These are phyloP conservation scores for Carex myosuroides DNA, from an alignment of 176 grass and related monocot species.

Conservation along the genomic window DNA sequence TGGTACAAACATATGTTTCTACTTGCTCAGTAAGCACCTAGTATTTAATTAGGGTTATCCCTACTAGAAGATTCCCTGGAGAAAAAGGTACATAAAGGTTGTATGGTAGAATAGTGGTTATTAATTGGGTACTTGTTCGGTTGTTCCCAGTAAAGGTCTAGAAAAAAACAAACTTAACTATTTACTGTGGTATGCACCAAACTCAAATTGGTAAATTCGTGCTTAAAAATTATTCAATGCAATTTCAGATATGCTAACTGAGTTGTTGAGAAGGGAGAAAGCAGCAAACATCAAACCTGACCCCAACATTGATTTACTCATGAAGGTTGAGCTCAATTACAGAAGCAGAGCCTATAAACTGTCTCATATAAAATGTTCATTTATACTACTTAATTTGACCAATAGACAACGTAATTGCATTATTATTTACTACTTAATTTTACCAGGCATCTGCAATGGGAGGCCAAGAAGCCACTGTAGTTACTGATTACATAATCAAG, in stretches of 20 bases:
- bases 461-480: conserved; percentile 51
- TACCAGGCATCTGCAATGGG: conserved; percentile 48
- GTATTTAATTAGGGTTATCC: too few species aligned
- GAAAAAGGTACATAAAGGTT: too few species aligned
- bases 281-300: conserved; percentile 82
- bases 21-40: not conserved
- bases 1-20: not conserved
- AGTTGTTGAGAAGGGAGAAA: conserved; percentile 81
- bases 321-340: conserved; percentile 47
- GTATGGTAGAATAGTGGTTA: too few species aligned
- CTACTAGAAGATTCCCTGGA: too few species aligned
- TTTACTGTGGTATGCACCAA: not conserved
- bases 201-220: not conserved
- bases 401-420: not conserved
- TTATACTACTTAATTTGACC: too few species aligned
- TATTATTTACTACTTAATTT: not conserved
- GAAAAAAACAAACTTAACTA: too few species aligned
- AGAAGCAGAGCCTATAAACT: not conserved
- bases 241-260: conserved; percentile 65
- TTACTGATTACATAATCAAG: conserved; percentile 86
- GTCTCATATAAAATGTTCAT: not conserved
- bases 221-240: not conserved
- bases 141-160: too few species aligned
- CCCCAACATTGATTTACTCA: conserved; percentile 74
- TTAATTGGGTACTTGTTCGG: too few species aligned